Evolutionary conservation across 345 rosid species (phyloP).

Genomic region (Salix caprea): DNA sequence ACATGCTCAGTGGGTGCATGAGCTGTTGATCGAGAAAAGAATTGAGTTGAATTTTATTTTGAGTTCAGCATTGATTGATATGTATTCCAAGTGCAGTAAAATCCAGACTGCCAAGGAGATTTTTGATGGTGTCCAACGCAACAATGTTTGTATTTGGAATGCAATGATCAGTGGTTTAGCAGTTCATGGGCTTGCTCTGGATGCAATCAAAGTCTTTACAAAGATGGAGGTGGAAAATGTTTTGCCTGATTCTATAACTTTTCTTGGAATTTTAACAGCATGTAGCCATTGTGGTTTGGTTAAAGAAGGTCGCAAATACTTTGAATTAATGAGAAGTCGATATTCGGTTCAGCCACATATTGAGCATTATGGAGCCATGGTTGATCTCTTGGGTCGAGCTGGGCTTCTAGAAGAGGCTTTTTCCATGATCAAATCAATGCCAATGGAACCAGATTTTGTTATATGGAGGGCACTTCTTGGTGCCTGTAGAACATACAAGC

Average conservation of each 20-base stretch:
- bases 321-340: conserved; percentile 44
- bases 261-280: conserved; percentile 60
- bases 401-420: conserved; percentile 67
- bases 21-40: conserved; percentile 39
- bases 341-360: conserved; percentile 42
- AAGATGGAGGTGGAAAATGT: conserved; percentile 52
- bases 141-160: conserved; percentile 69
- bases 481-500: conserved; percentile 54
- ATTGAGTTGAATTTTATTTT: conserved; percentile 52
- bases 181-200: conserved; percentile 59
- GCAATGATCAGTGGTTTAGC: conserved; percentile 78
- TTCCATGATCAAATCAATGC: conserved; percentile 55
- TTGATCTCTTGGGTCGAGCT: conserved; percentile 70
- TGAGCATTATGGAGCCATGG: conserved; percentile 80
- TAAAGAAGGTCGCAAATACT: conserved; percentile 51
- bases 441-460: conserved; percentile 64
- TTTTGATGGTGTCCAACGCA: conserved; percentile 36
- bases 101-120: conserved; percentile 54
- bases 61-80: conserved; percentile 63
- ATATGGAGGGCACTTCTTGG: conserved; percentile 88
- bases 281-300: conserved; percentile 72
- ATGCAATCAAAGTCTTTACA: conserved; percentile 46
- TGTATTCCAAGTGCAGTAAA: conserved; percentile 69
- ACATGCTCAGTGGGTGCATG: conserved; percentile 61
- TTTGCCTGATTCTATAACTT: conserved; percentile 63